These are phyloP conservation scores for Withania somnifera DNA, from an alignment of 305 asterid species.

Conservation along the genomic window DNA sequence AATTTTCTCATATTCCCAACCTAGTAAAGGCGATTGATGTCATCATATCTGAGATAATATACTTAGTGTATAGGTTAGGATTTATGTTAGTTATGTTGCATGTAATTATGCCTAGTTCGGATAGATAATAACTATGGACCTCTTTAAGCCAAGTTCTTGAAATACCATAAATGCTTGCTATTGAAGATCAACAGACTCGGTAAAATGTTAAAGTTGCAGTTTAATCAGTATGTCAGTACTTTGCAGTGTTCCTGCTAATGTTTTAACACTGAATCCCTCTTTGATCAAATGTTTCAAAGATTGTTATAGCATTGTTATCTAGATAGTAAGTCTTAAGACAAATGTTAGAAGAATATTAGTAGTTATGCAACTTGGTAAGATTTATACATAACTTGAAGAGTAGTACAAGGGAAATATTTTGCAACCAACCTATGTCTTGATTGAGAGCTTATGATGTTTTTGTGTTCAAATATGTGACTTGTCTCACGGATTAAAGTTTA, in stretches of 20 bases:
- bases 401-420: too few relatives aligned
- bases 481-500: too few relatives aligned
- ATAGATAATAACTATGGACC: background rate
- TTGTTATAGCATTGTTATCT: background rate
- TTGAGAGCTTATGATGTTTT: too few relatives aligned
- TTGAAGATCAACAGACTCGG: background rate
- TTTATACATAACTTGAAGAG: too few relatives aligned
- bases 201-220: background rate
- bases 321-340: background rate
- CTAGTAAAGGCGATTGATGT: background rate
- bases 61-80: background rate
- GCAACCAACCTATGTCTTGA: too few relatives aligned
- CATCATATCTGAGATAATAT: background rate
- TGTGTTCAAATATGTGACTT: too few relatives aligned
- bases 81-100: background rate
- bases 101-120: background rate
- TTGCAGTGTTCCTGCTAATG: background rate
- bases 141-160: background rate
- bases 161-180: constrained; percentile 3
- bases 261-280: background rate
- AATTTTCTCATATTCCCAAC: background rate
- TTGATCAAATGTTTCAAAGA: background rate
- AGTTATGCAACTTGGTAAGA: background rate
- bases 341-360: too few relatives aligned
- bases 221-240: background rate